phyloP scores from a whole-genome alignment of 176 grass and related monocot genomes.

The Oryza officinalis region DNA sequence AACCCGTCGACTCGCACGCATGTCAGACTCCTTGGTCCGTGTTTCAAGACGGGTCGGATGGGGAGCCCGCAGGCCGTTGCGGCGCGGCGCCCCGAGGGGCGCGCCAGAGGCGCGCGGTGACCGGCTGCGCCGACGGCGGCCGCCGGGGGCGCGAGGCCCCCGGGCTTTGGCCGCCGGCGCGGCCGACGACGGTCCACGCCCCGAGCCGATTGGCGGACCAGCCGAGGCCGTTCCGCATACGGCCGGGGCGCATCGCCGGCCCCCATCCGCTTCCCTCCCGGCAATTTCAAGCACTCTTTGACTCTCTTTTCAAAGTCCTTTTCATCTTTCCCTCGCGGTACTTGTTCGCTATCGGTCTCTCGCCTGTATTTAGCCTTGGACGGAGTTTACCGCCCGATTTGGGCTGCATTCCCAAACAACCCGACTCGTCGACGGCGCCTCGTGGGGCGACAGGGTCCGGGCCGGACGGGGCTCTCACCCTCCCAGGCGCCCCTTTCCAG shows the following conservation, averaged over 20 bases:
- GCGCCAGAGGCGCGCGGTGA: too few species aligned
- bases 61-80: slow-evolving; percentile 30
- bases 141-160: too few species aligned
- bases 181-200: slow-evolving; percentile 31
- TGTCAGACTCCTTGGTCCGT: slow-evolving; percentile 69
- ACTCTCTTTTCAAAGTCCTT: slow-evolving; percentile 68
- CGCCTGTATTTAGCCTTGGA: slow-evolving; percentile 61
- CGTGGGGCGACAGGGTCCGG: background rate
- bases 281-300: slow-evolving; percentile 74
- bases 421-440: slow-evolving; percentile 50
- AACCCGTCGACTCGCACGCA: slow-evolving; percentile 39
- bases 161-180: background rate
- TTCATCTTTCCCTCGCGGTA: slow-evolving; percentile 59
- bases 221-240: slow-evolving; percentile 32
- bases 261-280: slow-evolving; percentile 73
- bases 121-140: too few species aligned
- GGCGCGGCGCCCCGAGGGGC: background rate
- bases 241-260: slow-evolving; percentile 19
- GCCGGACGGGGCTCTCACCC: slow-evolving; percentile 68
- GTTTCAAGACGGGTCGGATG: slow-evolving; percentile 78
- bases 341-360: slow-evolving; percentile 58
- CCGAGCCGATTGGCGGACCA: slow-evolving; percentile 42
- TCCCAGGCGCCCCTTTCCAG: slow-evolving; percentile 61
- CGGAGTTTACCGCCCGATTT: slow-evolving; percentile 40
- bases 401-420: slow-evolving; percentile 65